Base-by-base conservation (phyloP, 2,329 filamentous ascomycete species). In the Emergomyces orientalis region DNA sequence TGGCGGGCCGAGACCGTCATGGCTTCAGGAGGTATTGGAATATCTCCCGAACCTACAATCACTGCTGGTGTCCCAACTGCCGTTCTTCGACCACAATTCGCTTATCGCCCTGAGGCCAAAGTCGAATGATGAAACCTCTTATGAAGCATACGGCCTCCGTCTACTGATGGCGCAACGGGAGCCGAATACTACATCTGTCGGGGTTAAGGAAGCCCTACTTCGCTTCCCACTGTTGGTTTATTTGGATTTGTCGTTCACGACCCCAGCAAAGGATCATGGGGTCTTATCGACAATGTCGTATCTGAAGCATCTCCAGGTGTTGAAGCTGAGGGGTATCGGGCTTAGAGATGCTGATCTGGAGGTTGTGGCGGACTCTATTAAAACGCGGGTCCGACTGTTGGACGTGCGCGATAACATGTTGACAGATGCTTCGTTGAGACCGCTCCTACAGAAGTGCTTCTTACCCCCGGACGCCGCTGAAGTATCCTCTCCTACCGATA, bases 11-110 rank as follows among this genome's bases (percentile, higher is more conserved):
- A 80, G 82, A 63, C 75, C 80, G 2, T 81, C 82, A 63, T 87
- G 84, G 84, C 73, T 87, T 45, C 76, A 80, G 58, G 83, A 86
- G 63, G 77, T 86, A 4, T 76, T 86, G 27, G 82, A 84, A 61
- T 79, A 77, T 61, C 74, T 87, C 25, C 84, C 84, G 2, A 79
- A 80, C 60, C 73, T 87, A 19, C 84, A 86, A 67, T 84, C 81
- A 1, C 72, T 87, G 58, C 79, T 86, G 63, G 83, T 86, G 13
- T 80, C 82, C 19, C 79, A 78, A 37, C 71, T 86, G 57, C 82
- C 84, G 0, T 86, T 86, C 69, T 86, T 87, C 68, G 84, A 87
- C 63, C 83, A 87, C 69, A 79, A 80, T 64, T 78, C 82, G 22
- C 77, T 86, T 61, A 73, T 79, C 63, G 81, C 79, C 2, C 69